Base-by-base conservation (phyloP, 2,329 filamentous ascomycete genomes). In the Pseudogymnoascus sp. region DNA sequence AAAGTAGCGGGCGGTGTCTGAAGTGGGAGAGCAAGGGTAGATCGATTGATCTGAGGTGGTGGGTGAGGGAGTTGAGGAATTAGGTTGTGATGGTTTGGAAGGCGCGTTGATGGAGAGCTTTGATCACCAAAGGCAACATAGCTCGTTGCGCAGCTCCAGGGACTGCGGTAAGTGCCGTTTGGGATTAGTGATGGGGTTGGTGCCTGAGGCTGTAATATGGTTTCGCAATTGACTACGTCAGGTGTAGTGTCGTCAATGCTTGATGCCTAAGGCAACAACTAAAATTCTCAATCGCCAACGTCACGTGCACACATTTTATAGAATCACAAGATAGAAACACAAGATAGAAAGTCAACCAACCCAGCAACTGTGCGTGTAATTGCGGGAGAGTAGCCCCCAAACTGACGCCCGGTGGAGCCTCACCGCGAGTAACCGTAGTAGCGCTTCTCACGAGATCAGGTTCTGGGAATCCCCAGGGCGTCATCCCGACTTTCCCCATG, bases 71-170 rank as follows among this genome's bases (percentile, higher is more conserved):
- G 21, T 11, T 49, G 43, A 6, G 25, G 23, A 60, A 49, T 49
- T 49, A 49, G 42, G 43, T 49, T n/a, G 43, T 49, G 43, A 49
- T 49, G 43, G 43, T 25, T 49, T 49, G 43, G 43, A 9, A 49
- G 43, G 43, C 43, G 43, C 43, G 43, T 49, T 49, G 43, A 49
- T 49, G 43, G 43, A 14, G 43, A 49, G 43, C 43, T 49, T 49
- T 28, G 43, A 49, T 49, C 21, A 49, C 43, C 43, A 49, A 49
- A 49, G 43, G 43, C 43, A 49, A 49, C 43, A 49, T 49, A 49
- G 43, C 43, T 49, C 43, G 43, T 49, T 49, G 43, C 43, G 43
- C 43, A 49, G 43, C 43, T 49, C 21, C 43, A 49, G 43, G 43
- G 43, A 49, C 43, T 49, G 21, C 43, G 43, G 43, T 7, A 49